Evolutionary conservation across 495 filamentous ascomycete genomes (phyloP).

Genomic region (Aspergillus ellipticus): DNA sequence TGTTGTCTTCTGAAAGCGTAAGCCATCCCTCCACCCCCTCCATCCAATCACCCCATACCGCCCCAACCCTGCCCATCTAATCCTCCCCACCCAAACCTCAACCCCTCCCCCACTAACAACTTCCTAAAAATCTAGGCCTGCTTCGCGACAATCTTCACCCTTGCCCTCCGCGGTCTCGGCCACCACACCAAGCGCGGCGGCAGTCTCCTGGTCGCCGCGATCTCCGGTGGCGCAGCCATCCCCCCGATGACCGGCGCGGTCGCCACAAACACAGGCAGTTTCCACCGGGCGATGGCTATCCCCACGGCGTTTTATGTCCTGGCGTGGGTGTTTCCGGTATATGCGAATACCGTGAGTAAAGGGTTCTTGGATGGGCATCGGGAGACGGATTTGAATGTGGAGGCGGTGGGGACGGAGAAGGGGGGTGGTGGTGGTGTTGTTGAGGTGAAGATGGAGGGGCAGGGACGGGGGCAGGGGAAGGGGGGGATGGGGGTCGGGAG

Average conservation of each 20-base stretch:
- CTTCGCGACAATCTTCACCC: slow-evolving; percentile 68
- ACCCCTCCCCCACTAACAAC: background rate
- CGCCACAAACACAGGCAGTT: background rate
- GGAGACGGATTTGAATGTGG: background rate
- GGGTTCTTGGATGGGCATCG: background rate
- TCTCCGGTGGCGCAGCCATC: slow-evolving; percentile 62
- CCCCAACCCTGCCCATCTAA: no score
- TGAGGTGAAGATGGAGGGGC: background rate
- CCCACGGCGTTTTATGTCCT: slow-evolving; percentile 2
- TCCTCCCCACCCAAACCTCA: no score
- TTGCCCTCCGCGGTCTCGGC: slow-evolving; percentile 66
- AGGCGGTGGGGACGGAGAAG: background rate
- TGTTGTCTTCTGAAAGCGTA: slow-evolving; percentile 64
- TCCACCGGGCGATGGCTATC: background rate
- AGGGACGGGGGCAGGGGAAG: background rate
- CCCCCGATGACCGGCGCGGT: slow-evolving; percentile 57
- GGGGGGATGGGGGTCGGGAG: background rate
- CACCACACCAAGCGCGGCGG: slow-evolving; percentile 67
- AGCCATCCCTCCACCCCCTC: background rate
- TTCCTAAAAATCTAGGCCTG: slow-evolving; percentile 34
- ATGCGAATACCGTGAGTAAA: background rate
- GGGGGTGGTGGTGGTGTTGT: no score
- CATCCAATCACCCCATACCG: background rate
- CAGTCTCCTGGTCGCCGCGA: slow-evolving; percentile 62
- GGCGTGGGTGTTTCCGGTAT: background rate